phyloP scores from a whole-genome alignment of 208 protist species.

The Leishmania guyanensis region DNA sequence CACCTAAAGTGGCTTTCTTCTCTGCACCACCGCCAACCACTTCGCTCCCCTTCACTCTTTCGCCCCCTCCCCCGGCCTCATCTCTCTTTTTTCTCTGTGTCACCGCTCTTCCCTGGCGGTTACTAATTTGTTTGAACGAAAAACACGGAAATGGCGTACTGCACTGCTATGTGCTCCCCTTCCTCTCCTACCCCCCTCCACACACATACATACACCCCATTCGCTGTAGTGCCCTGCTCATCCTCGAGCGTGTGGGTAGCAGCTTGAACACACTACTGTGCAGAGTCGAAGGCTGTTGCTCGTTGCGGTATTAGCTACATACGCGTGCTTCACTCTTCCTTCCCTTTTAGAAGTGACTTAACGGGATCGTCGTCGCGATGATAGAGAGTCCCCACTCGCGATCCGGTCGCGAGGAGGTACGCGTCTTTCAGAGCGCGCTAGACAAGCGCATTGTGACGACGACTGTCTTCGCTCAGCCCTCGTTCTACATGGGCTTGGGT shows the following conservation, averaged over 20 bases:
- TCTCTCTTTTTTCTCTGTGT: neutral
- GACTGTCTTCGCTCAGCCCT: conserved; percentile 78
- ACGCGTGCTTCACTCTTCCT: conserved; percentile 2
- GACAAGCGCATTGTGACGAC: conserved; percentile 71
- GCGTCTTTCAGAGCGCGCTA: conserved; percentile 79
- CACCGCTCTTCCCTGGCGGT: neutral
- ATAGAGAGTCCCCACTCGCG: conserved; percentile 13
- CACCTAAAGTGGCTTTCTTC: neutral
- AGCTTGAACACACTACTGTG: neutral
- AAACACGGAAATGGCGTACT: neutral
- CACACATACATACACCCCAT: neutral
- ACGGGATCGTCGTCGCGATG: neutral
- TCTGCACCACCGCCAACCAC: neutral
- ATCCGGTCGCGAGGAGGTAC: conserved; percentile 52
- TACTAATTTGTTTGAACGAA: too few species aligned
- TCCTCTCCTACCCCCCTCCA: neutral
- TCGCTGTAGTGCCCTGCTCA: neutral
- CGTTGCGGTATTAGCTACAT: neutral
- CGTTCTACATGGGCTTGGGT: conserved; percentile 78
- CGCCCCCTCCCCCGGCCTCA: neutral
- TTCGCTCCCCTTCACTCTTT: neutral
- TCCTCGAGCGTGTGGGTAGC: neutral
- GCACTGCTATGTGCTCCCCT: neutral
- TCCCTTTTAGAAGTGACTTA: neutral
- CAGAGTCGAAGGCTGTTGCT: neutral